A percentile compares a stretch with the other conserved stretches of the same genome.
Evolutionary conservation across 2,329 filamentous ascomycete genomes (phyloP).

Genomic region (Pseudovirgaria hyperparasitica): DNA sequence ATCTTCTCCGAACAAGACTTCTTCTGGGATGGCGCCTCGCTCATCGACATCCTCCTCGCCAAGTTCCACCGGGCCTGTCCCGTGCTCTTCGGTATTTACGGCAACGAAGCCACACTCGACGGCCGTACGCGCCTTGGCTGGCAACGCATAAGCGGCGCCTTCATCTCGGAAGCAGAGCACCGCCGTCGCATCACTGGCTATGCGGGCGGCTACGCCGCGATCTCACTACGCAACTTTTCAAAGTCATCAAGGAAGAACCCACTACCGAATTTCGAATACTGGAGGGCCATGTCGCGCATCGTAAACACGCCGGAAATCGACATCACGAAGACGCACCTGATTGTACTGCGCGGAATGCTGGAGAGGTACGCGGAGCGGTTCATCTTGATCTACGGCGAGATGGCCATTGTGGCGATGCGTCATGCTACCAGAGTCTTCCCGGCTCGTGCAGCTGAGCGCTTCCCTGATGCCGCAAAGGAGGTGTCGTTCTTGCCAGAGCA

Average conservation of each 20-base stretch:
- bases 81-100: slow-evolving; percentile 71
- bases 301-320: slow-evolving; percentile 55
- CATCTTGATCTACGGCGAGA: slow-evolving; percentile 66
- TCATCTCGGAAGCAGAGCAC: slow-evolving; percentile 59
- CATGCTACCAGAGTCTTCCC: slow-evolving; percentile 66
- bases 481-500: slow-evolving; percentile 16
- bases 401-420: slow-evolving; percentile 57
- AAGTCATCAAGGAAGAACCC: slow-evolving; percentile 47
- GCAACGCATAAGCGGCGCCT: slow-evolving; percentile 26
- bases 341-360: slow-evolving; percentile 39
- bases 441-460: slow-evolving; percentile 13
- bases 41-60: slow-evolving; percentile 76
- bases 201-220: slow-evolving; percentile 69
- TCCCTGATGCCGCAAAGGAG: slow-evolving; percentile 14
- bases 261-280: slow-evolving; percentile 68
- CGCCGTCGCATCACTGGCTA: slow-evolving; percentile 73
- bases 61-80: slow-evolving; percentile 76
- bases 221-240: slow-evolving; percentile 59
- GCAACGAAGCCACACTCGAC: slow-evolving; percentile 53
- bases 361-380: slow-evolving; percentile 61
- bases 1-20: slow-evolving; percentile 61
- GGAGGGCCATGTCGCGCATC: slow-evolving; percentile 64
- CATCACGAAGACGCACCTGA: slow-evolving; percentile 34
- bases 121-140: slow-evolving; percentile 21
- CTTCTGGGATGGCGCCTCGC: slow-evolving; percentile 50